Evolutionary conservation across 2,329 filamentous ascomycete species (phyloP).

Genomic region (Alternaria sp.): DNA sequence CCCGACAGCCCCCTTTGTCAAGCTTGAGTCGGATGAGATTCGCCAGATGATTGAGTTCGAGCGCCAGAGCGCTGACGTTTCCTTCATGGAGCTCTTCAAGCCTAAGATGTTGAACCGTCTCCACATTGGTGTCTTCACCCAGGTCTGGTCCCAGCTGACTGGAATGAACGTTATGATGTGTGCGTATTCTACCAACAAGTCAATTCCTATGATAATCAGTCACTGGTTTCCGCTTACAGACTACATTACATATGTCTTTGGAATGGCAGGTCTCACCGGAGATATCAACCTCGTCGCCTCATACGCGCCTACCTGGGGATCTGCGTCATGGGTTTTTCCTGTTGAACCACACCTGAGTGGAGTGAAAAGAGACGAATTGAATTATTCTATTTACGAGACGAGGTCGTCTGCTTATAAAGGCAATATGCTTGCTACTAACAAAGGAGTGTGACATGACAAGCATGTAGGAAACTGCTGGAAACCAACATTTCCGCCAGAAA

Average conservation of each 20-base stretch:
- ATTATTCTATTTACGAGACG: too few relatives aligned
- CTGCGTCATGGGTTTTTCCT: constrained; percentile 65
- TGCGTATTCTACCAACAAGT: constrained; percentile 5
- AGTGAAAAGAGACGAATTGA: too few relatives aligned
- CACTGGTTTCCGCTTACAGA: background rate
- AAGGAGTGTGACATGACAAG: too few relatives aligned
- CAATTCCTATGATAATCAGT: background rate
- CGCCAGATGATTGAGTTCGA: constrained; percentile 78
- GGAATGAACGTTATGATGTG: constrained; percentile 78
- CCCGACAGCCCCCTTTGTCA: constrained; percentile 70
- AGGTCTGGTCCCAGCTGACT: constrained; percentile 79
- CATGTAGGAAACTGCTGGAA: too few relatives aligned
- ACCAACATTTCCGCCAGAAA: constrained; percentile 57
- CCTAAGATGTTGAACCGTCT: constrained; percentile 79
- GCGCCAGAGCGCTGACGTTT: constrained; percentile 71
- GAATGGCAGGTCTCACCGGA: constrained; percentile 72
- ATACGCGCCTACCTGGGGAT: constrained; percentile 71
- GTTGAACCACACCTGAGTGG: too few relatives aligned
- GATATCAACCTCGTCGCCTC: constrained; percentile 69
- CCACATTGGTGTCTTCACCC: constrained; percentile 73
- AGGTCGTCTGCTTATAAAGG: too few relatives aligned
- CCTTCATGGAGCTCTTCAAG: constrained; percentile 75
- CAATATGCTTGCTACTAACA: too few relatives aligned
- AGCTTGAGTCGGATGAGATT: constrained; percentile 75
- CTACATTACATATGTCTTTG: constrained; percentile 67